These are phyloP conservation scores for Gastrodia elata DNA, from an alignment of 106 monocot genomes.

Conservation along the genomic window DNA sequence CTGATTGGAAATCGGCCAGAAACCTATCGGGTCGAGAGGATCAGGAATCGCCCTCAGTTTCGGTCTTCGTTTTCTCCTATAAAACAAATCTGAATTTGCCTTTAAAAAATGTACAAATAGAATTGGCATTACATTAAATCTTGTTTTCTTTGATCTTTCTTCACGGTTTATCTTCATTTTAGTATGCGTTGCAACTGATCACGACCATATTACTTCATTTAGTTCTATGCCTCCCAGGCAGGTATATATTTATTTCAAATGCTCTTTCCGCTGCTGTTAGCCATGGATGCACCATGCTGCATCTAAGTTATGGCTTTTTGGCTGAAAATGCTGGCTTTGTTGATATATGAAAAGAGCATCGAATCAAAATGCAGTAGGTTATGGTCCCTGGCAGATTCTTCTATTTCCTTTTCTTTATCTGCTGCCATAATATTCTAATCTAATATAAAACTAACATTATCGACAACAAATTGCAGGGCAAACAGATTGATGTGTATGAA, in stretches of 20 bases:
- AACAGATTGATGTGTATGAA: no score
- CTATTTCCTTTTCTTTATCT: no score
- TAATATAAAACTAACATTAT: no score
- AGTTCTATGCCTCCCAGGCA: constrained; percentile 16
- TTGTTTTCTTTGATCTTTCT: not conserved
- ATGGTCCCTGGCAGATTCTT: no score
- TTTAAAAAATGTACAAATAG: not conserved
- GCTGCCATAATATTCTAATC: no score
- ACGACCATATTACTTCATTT: not conserved
- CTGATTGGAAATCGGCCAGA: no score
- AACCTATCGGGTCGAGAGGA: no score
- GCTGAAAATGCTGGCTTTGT: constrained; percentile 94
- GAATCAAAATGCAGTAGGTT: no score
- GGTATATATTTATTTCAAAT: constrained; percentile 77
- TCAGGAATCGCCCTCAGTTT: no score
- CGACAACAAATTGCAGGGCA: no score
- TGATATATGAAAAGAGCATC: constrained; percentile 82
- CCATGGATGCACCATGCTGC: constrained; percentile 82
- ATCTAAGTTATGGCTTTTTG: constrained; percentile 92
- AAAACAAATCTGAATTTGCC: no score
- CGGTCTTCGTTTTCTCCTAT: no score
- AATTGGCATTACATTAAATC: not conserved
- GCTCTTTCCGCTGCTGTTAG: constrained; percentile 87
- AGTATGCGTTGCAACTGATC: not conserved
- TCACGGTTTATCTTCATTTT: not conserved